Evolutionary conservation across 2,329 filamentous ascomycete species (phyloP), one percentile per base, ranked within the genome.

Genomic region (Fusarium napiforme): DNA sequence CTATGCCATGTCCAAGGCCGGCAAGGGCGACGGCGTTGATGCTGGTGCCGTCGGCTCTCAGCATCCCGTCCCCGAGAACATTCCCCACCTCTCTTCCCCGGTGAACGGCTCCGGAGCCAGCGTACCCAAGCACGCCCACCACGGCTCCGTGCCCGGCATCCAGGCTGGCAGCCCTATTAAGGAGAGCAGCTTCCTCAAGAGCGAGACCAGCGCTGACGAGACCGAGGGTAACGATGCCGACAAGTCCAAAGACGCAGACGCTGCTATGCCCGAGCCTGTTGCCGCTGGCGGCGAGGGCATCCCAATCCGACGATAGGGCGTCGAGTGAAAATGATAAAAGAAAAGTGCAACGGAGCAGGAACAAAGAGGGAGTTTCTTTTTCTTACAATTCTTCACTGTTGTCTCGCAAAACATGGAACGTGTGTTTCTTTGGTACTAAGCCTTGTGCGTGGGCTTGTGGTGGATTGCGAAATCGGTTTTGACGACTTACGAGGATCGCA

Each of bases 1-100:
- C 86, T 98, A 97, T 80, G 95, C 95, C 80, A 93, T 97, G 85
- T 96, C 93, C 84, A 97, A 98, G 87, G 96, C 96, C 68, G 96
- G 96, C 84, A 98, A 98, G 86, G 95, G 94, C 82, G 93, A 95
- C 80, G 93, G 96, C 81, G 93, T 96, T 79, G 96, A 97, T 81
- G 94, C 97, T 69, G 97, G 96, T 81, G 93, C 93, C 79, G 94
- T 99, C 80, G 96, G 96, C 79, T 95, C 94, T 79, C 93, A 97
- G 85, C 96, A 99, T 83, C 96, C 96, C 61, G 92, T 95, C 58
- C 95, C 95, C 75, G 95, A 97, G 85, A 97, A 97, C 83, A 97
- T 98, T 83, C 95, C 95, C 36, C 95, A 97, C 86, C 89, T 96
- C 77, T 91, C 92, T 47, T 92, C 92, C 64, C 91, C 92, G 69